Evolutionary conservation across 768 basidiomycete genomes (phyloP), one percentile per base, ranked within the genome.

Genomic region (Mycena belliarum): DNA sequence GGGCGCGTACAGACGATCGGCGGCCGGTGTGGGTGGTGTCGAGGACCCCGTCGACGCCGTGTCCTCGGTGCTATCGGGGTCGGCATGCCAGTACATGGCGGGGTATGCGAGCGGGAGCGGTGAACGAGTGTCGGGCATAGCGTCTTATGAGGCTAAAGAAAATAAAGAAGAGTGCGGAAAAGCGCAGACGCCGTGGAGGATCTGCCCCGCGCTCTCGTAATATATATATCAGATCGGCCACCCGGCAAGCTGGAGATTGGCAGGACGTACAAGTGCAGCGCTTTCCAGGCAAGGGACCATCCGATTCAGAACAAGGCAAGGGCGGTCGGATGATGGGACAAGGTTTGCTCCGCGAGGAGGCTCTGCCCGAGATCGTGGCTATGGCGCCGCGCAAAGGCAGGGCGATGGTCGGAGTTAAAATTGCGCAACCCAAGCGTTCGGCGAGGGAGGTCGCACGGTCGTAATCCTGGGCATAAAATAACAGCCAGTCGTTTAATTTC

Each of bases 241-340:
- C 47, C 42, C 35, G 54, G 55, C 40, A n/a, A 55, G 54, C 52
- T 46, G 32, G 51, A 53, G 54, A 60, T 47, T 55, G 52, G 21
- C 26, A 41, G 49, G 41, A 59, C 50, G 45, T 44, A 55, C 42
- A 40, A 24, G 24, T 44, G 48, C 62, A 56, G 61, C 23, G 61
- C 61, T 56, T 56, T 56, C 42, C 24, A n/a, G 37, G 33, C 35
- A 49, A 59, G 51, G 58, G 51, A 60, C 46, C 37, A 54, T 53
- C 62, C 54, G 42, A 56, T 55, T 56, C 47, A 49, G 58, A 63
- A 58, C 61, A 61, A 63, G 26, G 52, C 37, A 51, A 55, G 46
- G 52, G 24, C 33, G n/a, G 47, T 33, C 46, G 43, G 26, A 14
- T 63, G 61, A 63, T 63, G 57, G 57, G 41, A 45, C 32, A 41